phyloP scores from a whole-genome alignment of 169 alveolate genomes.

The Hepatocystis sp. region DNA sequence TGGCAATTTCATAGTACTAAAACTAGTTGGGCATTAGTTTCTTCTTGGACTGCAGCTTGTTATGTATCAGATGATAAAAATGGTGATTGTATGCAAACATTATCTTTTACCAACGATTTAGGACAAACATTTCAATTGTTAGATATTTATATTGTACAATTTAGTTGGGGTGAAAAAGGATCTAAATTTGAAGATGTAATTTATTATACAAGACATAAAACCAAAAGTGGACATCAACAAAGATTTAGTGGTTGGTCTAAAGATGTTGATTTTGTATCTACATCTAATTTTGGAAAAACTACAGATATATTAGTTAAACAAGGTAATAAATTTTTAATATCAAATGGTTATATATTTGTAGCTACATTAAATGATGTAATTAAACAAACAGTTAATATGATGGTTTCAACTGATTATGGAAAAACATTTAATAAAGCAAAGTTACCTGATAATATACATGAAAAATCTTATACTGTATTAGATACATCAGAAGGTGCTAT shows the following conservation, averaged over 20 bases:
- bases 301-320: conserved; percentile 86
- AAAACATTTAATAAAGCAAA: conserved; percentile 89
- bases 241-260: conserved; percentile 94
- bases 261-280: conserved; percentile 89
- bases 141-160: conserved; percentile 92
- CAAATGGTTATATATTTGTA: conserved; percentile 95
- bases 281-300: conserved; percentile 93
- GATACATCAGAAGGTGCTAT: conserved; percentile 98
- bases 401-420: conserved; percentile 93
- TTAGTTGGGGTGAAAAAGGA: conserved; percentile 92
- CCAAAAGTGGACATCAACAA: conserved; percentile 90
- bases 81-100: conserved; percentile 91
- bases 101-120: conserved; percentile 89
- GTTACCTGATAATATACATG: conserved; percentile 93
- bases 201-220: conserved; percentile 82
- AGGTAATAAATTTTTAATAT: conserved; percentile 95
- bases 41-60: conserved; percentile 92
- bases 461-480: conserved; percentile 95
- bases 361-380: conserved; percentile 90
- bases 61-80: conserved; percentile 76
- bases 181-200: conserved; percentile 80
- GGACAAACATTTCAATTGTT: conserved; percentile 89
- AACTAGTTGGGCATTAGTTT: conserved; percentile 88
- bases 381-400: conserved; percentile 93
- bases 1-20: conserved; percentile 89